phyloP scores from a whole-genome alignment of 768 basidiomycete species.

The Pisolithus sp. region DNA sequence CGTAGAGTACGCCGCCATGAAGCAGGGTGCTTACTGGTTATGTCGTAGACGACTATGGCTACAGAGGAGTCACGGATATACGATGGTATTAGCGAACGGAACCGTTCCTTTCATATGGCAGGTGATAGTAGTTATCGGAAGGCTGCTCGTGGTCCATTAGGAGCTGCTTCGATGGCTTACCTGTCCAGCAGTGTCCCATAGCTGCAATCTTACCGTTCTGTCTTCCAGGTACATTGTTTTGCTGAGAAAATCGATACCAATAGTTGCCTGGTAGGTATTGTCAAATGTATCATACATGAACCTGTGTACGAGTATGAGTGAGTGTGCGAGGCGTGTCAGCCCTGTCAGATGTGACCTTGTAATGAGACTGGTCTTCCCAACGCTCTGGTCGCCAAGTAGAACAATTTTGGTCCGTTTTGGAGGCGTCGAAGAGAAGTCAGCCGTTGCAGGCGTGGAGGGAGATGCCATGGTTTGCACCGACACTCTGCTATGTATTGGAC shows the following conservation, averaged over 20 bases:
- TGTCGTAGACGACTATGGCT: slow-evolving; percentile 98
- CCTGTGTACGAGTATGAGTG: slow-evolving; percentile 35
- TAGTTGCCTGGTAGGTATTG: slow-evolving; percentile 97
- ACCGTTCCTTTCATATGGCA: slow-evolving; percentile 66
- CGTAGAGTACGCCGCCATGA: slow-evolving; percentile 1
- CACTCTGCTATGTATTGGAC: background rate
- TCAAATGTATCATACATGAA: slow-evolving; percentile 99
- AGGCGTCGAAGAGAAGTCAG: slow-evolving; percentile 82
- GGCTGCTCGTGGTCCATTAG: background rate
- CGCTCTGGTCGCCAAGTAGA: slow-evolving; percentile 92
- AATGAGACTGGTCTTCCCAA: slow-evolving; percentile 98
- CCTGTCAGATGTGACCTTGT: slow-evolving; percentile 58
- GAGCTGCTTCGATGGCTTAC: slow-evolving; percentile 32
- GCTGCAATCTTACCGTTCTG: slow-evolving; percentile 91
- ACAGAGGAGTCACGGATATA: slow-evolving; percentile 99
- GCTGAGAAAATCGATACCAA: slow-evolving; percentile 98
- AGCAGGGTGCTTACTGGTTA: slow-evolving; percentile 69
- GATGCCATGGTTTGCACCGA: slow-evolving; percentile 37
- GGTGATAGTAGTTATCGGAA: slow-evolving; percentile 2
- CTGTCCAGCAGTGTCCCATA: slow-evolving; percentile 99
- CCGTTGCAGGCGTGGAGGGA: slow-evolving; percentile 60
- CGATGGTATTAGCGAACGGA: slow-evolving; percentile 93
- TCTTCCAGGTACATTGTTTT: slow-evolving; percentile 99
- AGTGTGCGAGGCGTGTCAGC: background rate
- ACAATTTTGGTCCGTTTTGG: slow-evolving; percentile 97